Percentiles rank a stretch among this genome's conserved stretches.
Conservation (phyloP, 2,329 filamentous ascomycete species). For the Colletotrichum shisoi region DNA sequence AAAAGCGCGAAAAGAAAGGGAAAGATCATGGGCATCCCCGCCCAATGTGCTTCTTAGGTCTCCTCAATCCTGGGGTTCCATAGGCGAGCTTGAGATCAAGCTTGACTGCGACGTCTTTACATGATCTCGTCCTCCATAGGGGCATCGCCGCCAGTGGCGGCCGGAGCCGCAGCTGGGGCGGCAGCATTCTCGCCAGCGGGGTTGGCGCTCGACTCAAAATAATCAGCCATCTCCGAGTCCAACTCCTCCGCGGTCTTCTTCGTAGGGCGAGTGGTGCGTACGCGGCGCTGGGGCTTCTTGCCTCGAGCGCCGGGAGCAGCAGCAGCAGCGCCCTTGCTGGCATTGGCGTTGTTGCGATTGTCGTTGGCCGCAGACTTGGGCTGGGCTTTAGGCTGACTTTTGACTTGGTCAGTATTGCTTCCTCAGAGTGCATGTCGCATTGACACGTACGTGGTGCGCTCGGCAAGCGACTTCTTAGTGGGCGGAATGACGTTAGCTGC, state of each 20-base stretch:
- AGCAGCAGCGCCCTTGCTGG: constrained; percentile 52
- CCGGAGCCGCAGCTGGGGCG: constrained; percentile 57
- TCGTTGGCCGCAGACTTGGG: constrained; percentile 81
- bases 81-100: constrained; percentile 13
- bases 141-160: constrained; percentile 61
- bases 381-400: constrained; percentile 70
- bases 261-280: constrained; percentile 69
- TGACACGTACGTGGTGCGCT: constrained; percentile 74
- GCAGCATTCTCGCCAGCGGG: constrained; percentile 56
- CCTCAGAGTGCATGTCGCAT: constrained; percentile 40
- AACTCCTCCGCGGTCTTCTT: constrained; percentile 96
- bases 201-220: constrained; percentile 69
- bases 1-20: constrained; percentile 30
- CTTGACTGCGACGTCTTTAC: constrained; percentile 43
- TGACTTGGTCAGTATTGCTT: constrained; percentile 44
- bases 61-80: constrained; percentile 11
- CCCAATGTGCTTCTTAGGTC: constrained; percentile 4
- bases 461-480: constrained; percentile 75
- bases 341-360: constrained; percentile 66
- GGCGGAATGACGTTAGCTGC: constrained; percentile 72
- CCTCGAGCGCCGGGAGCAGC: constrained; percentile 56
- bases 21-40: constrained; percentile 25
- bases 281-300: constrained; percentile 60
- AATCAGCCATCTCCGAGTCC: constrained; percentile 97
- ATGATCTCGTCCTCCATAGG: constrained; percentile 74